Evolutionary conservation across 2,329 filamentous ascomycete genomes (phyloP), one percentile per base, ranked within the genome.

Genomic region (Penicillium paneum): DNA sequence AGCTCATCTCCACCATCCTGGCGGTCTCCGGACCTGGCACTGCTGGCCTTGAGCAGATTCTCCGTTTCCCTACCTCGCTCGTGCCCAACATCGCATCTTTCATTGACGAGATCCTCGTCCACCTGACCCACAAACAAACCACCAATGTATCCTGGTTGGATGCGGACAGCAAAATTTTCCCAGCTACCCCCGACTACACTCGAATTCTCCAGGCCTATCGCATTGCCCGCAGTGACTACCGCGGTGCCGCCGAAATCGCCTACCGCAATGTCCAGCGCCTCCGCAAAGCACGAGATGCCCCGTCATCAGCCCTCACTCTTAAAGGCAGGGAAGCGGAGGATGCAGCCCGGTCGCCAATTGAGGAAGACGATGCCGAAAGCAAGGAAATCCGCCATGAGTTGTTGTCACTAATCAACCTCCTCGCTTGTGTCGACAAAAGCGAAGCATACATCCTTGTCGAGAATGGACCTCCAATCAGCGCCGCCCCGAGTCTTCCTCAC

Each of bases 141-240:
- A 88, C 90, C 52, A 82, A 90, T 35, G 79, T 59, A 31, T 70
- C 69, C 21, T 64, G 66, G 56, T 41, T 68, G 7, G 70, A 71
- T 77, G 53, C 78, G 75, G 66, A 64, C 21, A 66, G 55, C 47
- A 64, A 65, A 28, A 64, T 57, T 52, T 46, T 55, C 40, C 66
- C 76, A 28, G 73, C 71, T 32, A 74, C 74, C 10, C 82, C 85
- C 0, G 89, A 90, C 3, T 96, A 92, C 68, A 90, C 94, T 68
- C 89, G 93, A 65, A 88, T 97, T 53, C 83, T 97, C 44, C 96
- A 97, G 71, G 87, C 92, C 3, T 97, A 93, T 84, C 86, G 94
- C 48, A 87, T 96, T 61, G 86, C 86, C 58, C 87, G 87, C 62
- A 85, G 85, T 66, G 90, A 97, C 75, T 96, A 91, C 79, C 89